These are phyloP conservation scores for Backusella australiensis DNA, from an alignment of 192 early-diverging fungal species.

Conservation along the genomic window DNA sequence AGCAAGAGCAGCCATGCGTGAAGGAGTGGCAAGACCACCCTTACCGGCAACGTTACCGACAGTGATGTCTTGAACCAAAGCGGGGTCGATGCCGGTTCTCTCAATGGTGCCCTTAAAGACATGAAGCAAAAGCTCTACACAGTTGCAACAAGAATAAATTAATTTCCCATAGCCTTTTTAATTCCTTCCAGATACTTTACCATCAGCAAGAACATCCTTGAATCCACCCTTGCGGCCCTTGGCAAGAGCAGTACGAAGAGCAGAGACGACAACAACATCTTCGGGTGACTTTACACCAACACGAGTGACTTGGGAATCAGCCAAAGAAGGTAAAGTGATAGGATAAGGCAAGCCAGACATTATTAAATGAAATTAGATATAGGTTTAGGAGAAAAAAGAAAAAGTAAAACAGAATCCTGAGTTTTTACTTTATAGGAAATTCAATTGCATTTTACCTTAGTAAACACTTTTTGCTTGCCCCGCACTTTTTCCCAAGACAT, in stretches of 20 bases:
- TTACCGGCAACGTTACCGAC: slow-evolving; percentile 92
- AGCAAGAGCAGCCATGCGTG: slow-evolving; percentile 89
- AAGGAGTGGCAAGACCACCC: slow-evolving; percentile 85
- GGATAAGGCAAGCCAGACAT: slow-evolving; percentile 28
- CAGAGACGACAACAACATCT: slow-evolving; percentile 80
- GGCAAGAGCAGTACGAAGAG: slow-evolving; percentile 74
- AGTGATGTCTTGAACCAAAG: slow-evolving; percentile 86
- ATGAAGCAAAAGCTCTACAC: slow-evolving; percentile 62
- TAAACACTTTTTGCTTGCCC: slow-evolving; percentile 3
- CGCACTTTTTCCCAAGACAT: neutral
- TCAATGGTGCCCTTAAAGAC: slow-evolving; percentile 67
- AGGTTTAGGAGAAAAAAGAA: neutral
- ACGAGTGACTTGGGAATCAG: slow-evolving; percentile 23
- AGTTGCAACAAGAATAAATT: slow-evolving; percentile 15
- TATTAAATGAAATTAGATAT: neutral
- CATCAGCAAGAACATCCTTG: slow-evolving; percentile 76
- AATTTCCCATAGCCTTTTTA: neutral
- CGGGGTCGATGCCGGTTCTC: slow-evolving; percentile 56
- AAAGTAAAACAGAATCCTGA: neutral
- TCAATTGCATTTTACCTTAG: neutral
- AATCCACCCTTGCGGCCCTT: slow-evolving; percentile 78
- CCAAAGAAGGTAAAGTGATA: slow-evolving; percentile 21
- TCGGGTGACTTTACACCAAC: slow-evolving; percentile 67
- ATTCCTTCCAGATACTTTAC: neutral
- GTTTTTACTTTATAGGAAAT: neutral